Evolutionary conservation across 768 basidiomycete species (phyloP).

Genomic region (Austroboletus eburneus): DNA sequence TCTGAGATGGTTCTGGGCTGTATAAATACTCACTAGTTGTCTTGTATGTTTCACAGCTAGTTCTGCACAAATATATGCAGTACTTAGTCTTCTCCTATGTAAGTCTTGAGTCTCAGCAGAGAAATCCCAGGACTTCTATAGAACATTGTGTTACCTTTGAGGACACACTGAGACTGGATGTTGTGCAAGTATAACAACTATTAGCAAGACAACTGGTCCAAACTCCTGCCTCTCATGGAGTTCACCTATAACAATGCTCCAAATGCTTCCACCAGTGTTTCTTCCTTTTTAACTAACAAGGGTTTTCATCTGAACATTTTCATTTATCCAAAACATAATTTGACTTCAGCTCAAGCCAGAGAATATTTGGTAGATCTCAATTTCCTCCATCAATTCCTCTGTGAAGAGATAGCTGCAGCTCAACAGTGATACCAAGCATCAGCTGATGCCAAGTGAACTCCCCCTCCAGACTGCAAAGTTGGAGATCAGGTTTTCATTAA

Average conservation of each 20-base stretch:
- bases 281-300: not conserved
- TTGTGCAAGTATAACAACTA: too few relatives aligned
- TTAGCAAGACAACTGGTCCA: not conserved
- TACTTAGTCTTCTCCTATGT: too few relatives aligned
- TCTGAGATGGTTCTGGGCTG: too few relatives aligned
- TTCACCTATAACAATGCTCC: not conserved
- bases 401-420: not conserved
- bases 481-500: not conserved
- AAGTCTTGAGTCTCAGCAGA: too few relatives aligned
- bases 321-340: not conserved
- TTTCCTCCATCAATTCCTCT: not conserved
- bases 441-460: not conserved
- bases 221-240: not conserved
- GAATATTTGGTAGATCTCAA: not conserved
- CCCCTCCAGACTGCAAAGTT: not conserved
- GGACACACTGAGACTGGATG: too few relatives aligned
- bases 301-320: not conserved
- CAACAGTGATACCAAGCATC: not conserved
- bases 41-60: too few relatives aligned
- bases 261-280: not conserved
- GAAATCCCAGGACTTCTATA: too few relatives aligned
- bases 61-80: too few relatives aligned
- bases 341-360: not conserved
- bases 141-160: too few relatives aligned
- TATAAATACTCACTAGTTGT: too few relatives aligned